Conservation (phyloP, 176 grass and related monocot genomes). For the Eleusine indica region DNA sequence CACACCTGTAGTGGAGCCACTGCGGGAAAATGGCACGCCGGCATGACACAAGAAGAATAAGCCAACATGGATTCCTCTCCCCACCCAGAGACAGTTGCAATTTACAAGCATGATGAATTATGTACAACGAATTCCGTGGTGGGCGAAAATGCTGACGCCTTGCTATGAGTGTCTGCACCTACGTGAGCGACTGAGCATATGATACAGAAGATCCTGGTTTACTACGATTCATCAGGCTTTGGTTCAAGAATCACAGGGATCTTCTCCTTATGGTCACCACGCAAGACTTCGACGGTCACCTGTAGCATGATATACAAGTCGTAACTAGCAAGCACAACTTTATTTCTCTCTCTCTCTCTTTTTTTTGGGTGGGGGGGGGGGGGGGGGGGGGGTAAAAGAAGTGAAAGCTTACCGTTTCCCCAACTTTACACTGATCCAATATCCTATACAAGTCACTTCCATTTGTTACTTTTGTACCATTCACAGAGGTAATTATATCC, state of each 20-base stretch:
- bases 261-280: slow-evolving; percentile 96
- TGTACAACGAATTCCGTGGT: slow-evolving; percentile 40
- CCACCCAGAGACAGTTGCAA: not conserved
- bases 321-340: not conserved
- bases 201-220: not conserved
- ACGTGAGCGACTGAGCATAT: slow-evolving; percentile 30
- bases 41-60: not conserved
- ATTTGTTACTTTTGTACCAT: slow-evolving; percentile 84
- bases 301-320: slow-evolving; percentile 26
- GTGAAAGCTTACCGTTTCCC: slow-evolving; percentile 70
- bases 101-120: slow-evolving; percentile 51
- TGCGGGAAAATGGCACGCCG: not conserved
- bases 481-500: slow-evolving; percentile 94
- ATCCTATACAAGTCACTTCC: slow-evolving; percentile 95
- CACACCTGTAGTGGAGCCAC: not conserved
- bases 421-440: slow-evolving; percentile 98
- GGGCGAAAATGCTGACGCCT: slow-evolving; percentile 17
- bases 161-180: slow-evolving; percentile 25
- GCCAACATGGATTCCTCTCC: not conserved
- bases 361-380: not conserved
- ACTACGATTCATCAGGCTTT: slow-evolving; percentile 86
- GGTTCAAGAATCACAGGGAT: slow-evolving; percentile 86
- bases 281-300: slow-evolving; percentile 91
- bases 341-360: not conserved
- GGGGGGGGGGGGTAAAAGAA: not conserved